Conservation (phyloP, 2,329 filamentous ascomycete genomes). For the Cladobotryum protrusum region DNA sequence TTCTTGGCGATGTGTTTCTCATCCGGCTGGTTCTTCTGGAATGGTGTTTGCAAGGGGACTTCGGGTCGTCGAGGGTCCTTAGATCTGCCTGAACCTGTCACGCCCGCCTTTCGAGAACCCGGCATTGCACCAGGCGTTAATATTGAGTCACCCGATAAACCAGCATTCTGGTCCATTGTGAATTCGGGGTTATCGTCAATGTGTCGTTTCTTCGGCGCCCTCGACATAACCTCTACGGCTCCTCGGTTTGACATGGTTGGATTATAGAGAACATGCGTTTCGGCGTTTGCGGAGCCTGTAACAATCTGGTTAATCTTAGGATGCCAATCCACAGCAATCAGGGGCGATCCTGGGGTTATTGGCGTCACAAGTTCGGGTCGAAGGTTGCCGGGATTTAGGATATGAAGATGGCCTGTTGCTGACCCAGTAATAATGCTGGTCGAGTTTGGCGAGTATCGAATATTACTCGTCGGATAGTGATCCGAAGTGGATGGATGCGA, state of each 20-base stretch:
- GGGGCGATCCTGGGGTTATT: conserved; percentile 75
- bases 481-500: conserved; percentile 76
- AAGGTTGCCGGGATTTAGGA: conserved; percentile 88
- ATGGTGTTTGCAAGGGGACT: conserved; percentile 77
- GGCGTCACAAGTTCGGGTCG: conserved; percentile 78
- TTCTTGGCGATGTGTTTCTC: conserved; percentile 82
- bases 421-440: conserved; percentile 87
- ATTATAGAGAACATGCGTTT: conserved; percentile 86
- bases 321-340: conserved; percentile 88
- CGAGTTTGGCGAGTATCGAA: conserved; percentile 80
- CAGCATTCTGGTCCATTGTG: conserved; percentile 75
- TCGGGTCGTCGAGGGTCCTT: conserved; percentile 79
- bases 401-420: conserved; percentile 76
- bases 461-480: conserved; percentile 78
- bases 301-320: conserved; percentile 93
- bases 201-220: conserved; percentile 89
- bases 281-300: conserved; percentile 84
- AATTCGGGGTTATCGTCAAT: conserved; percentile 87
- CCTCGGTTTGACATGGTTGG: conserved; percentile 75
- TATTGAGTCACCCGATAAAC: conserved; percentile 78
- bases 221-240: conserved; percentile 83
- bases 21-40: conserved; percentile 84
- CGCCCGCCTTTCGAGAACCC: conserved; percentile 53
- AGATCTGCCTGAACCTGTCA: conserved; percentile 71
- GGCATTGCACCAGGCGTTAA: conserved; percentile 59